Percentiles rank a stretch among this genome's conserved stretches.
These are phyloP conservation scores for Podaxis rugospora DNA, from an alignment of 768 basidiomycete species.

Conservation along the genomic window DNA sequence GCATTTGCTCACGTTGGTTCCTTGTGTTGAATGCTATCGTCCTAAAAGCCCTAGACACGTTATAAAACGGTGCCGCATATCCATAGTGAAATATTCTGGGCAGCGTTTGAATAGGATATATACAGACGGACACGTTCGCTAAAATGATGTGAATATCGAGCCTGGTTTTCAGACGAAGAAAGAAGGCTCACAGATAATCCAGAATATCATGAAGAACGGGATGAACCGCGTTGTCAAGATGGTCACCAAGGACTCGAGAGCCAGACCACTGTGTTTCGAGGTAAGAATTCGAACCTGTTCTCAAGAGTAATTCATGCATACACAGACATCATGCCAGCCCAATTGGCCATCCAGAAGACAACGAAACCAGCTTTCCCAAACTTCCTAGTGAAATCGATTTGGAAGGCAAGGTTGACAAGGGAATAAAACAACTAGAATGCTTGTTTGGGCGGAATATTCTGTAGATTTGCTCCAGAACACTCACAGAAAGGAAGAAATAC, in stretches of 20 bases:
- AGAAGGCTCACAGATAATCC: conserved; percentile 55
- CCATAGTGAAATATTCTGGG: conserved; percentile 62
- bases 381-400: conserved; percentile 49
- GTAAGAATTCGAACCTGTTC: not conserved
- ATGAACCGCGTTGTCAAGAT: conserved; percentile 53
- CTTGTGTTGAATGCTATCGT: conserved; percentile 63
- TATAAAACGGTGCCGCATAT: conserved; percentile 69
- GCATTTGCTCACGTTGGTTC: conserved; percentile 42
- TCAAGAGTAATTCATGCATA: conserved; percentile 21
- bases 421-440: conserved; percentile 52
- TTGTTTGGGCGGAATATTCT: too few relatives aligned
- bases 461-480: conserved; percentile 2
- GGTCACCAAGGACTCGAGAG: conserved; percentile 58
- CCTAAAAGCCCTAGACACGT: conserved; percentile 56
- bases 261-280: conserved; percentile 43
- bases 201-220: conserved; percentile 61
- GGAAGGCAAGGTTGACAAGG: conserved; percentile 57
- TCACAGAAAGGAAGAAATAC: conserved; percentile 35
- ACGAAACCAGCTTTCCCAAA: conserved; percentile 54
- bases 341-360: conserved; percentile 71
- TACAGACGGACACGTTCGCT: conserved; percentile 61
- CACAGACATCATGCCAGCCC: conserved; percentile 58
- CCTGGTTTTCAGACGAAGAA: not conserved
- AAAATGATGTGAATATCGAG: not conserved
- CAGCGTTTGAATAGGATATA: conserved; percentile 54